phyloP scores from a whole-genome alignment of 2,329 filamentous ascomycete genomes.

The Amauroascus verrucosus region DNA sequence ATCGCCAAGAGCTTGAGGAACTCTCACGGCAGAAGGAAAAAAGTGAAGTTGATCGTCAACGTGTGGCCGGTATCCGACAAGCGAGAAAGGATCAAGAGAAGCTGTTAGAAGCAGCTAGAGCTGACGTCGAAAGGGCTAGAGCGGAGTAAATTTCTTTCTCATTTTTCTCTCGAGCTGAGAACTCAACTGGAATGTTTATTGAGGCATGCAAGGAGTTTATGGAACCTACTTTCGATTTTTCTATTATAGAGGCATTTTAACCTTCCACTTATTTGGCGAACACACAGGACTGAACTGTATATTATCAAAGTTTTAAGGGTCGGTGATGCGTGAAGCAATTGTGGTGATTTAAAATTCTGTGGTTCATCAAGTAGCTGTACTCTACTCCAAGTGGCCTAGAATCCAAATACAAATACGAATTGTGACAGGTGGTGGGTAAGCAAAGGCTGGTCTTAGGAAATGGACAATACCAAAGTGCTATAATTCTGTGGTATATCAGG shows the following conservation, averaged over 20 bases:
- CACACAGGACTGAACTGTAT: neutral
- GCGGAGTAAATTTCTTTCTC: slow-evolving; percentile 18
- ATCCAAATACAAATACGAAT: neutral
- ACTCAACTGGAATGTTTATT: neutral
- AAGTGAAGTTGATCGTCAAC: slow-evolving; percentile 31
- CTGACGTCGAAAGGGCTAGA: slow-evolving; percentile 35
- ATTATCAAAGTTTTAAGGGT: neutral
- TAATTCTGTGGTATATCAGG: neutral
- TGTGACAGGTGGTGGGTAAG: neutral
- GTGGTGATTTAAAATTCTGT: neutral
- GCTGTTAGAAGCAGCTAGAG: slow-evolving; percentile 36
- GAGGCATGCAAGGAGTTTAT: slow-evolving; percentile 4
- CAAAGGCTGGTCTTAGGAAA: no score
- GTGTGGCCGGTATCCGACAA: slow-evolving; percentile 32
- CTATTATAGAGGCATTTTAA: neutral
- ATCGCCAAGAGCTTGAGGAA: slow-evolving; percentile 29
- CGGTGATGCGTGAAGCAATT: neutral
- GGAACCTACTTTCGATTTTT: neutral
- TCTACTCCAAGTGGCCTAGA: neutral
- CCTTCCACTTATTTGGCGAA: neutral
- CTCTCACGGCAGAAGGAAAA: slow-evolving; percentile 28
- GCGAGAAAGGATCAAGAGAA: slow-evolving; percentile 38
- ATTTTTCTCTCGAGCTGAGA: neutral
- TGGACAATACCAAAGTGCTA: no score
- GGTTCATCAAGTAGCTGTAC: neutral